Evolutionary conservation across 805 yeast species (phyloP).

Genomic region (Priceomyces haplophilus): DNA sequence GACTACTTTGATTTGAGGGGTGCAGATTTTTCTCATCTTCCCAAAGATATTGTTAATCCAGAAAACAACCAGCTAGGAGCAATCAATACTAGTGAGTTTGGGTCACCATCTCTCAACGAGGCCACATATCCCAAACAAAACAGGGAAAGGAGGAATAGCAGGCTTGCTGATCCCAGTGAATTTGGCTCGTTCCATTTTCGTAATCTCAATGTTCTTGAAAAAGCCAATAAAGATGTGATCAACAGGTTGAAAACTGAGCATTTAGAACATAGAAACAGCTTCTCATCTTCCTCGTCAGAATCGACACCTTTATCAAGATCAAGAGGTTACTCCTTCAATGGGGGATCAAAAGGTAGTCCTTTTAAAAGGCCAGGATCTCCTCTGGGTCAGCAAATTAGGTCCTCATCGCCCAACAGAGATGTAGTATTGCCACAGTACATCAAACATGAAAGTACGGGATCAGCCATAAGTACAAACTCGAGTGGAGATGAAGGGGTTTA

Average conservation of each 20-base stretch:
- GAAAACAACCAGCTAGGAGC: constrained; percentile 25
- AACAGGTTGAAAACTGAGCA: constrained; percentile 84
- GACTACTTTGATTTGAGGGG: constrained; percentile 92
- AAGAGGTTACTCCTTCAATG: constrained; percentile 32
- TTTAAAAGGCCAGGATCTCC: constrained; percentile 50
- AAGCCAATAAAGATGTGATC: constrained; percentile 90
- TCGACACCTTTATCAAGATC: constrained; percentile 36
- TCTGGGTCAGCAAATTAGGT: constrained; percentile 15
- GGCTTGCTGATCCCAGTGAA: constrained; percentile 68
- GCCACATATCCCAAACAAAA: constrained; percentile 13
- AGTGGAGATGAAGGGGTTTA: constrained; percentile 31
- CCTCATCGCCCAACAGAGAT: constrained; percentile 27
- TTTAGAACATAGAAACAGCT: constrained; percentile 53
- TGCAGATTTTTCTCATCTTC: constrained; percentile 67
- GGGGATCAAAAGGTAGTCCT: constrained; percentile 30
- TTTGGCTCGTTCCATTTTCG: constrained; percentile 93
- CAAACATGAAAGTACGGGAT: constrained; percentile 31
- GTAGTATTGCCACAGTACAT: constrained; percentile 13
- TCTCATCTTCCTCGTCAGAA: constrained; percentile 49
- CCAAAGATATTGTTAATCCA: constrained; percentile 43
- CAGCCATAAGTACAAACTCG: constrained; percentile 29
- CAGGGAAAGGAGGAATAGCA: constrained; percentile 70
- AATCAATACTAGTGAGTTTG: constrained; percentile 16
- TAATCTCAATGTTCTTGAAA: constrained; percentile 84
- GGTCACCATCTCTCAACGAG: constrained; percentile 13